These are phyloP conservation scores for Pythium brachiatum DNA, from an alignment of 352 stramenopile genomes.

Conservation along the genomic window DNA sequence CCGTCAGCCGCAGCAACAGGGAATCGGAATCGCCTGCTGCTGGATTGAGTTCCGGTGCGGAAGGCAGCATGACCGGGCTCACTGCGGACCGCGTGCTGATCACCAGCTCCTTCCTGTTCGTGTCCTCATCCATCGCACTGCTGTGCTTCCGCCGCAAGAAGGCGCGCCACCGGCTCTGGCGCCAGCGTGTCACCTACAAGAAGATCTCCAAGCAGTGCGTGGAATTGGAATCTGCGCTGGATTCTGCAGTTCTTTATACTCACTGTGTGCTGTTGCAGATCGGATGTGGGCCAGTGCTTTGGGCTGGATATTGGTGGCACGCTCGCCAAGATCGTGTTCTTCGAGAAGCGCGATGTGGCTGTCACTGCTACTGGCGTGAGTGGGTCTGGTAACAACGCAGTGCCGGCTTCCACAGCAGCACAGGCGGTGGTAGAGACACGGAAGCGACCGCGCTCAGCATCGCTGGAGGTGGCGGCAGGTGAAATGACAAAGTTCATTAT, in stretches of 20 bases:
- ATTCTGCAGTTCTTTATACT: background rate
- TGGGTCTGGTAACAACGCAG: background rate
- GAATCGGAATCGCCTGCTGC: background rate
- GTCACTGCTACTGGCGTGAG: background rate
- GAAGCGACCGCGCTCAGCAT: constrained; percentile 69
- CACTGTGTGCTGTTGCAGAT: constrained; percentile 35
- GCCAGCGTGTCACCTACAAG: constrained; percentile 75
- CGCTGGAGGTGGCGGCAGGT: constrained; percentile 68
- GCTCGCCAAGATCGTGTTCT: constrained; percentile 95
- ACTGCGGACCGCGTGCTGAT: constrained; percentile 36
- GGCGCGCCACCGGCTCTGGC: constrained; percentile 65
- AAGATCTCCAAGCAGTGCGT: constrained; percentile 82
- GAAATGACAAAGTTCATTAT: constrained; percentile 88
- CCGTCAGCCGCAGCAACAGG: too few species aligned
- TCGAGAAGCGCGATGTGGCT: constrained; percentile 68
- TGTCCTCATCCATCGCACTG: constrained; percentile 63
- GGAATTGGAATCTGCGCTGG: background rate
- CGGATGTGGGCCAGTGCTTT: constrained; percentile 82
- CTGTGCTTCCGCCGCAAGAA: constrained; percentile 68
- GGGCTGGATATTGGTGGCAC: constrained; percentile 89
- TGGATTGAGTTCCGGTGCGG: constrained; percentile 4
- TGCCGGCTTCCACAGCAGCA: background rate
- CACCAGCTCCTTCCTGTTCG: constrained; percentile 66
- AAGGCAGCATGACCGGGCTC: constrained; percentile 11
- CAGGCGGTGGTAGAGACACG: constrained; percentile 25